Evolutionary conservation across 257 asterid species (phyloP), one percentile per base, ranked within the genome.

Genomic region (Asclepias syriaca): DNA sequence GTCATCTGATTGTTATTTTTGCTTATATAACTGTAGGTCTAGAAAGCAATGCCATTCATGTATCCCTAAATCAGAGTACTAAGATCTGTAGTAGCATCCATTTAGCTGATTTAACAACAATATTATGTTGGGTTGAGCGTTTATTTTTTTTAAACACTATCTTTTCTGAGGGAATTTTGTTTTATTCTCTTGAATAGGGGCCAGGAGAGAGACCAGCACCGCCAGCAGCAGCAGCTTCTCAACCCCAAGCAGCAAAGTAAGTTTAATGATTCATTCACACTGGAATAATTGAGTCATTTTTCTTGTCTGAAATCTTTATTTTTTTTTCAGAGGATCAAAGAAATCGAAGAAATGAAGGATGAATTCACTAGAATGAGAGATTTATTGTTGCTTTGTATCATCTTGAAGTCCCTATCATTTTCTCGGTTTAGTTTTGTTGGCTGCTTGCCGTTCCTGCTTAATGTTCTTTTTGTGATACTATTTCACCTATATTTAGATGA

Each of bases 261-360:
- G 98, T 86, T 58, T 34, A 18, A 14, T 13, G 18, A 43, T 43
- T 43, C 48, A 43, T 55, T 29, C 49, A 37, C 5, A 2, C 16
- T 10, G 0, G 2, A 4, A 50, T 21, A 19, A 11, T 22, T 45
- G 24, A 10, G 10, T 29, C n/a, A 12, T 19, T 45, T n/a, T 3
- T 3, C 29, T 3, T 24, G 18, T 27, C 15, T 50, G 54, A 67
- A 34, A 4, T 58, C 7, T 9, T 29, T 32, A 11, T 29, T 54
- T 72, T 37, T 65, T 51, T 1, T 78, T 66, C 86, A 93, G 98
- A 90, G 87, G 77, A 50, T 73, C 92, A 3, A 93, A 87, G 84
- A 93, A 93, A 77, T 29, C 96, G 0, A 92, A 87, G 97, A 90
- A 93, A 91, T 88, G 82, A 82, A 58, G 24, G 37, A 21, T 54